These are phyloP conservation scores for Sextonia rubra DNA, from an alignment of 164 flowering plant genomes.

Conservation along the genomic window DNA sequence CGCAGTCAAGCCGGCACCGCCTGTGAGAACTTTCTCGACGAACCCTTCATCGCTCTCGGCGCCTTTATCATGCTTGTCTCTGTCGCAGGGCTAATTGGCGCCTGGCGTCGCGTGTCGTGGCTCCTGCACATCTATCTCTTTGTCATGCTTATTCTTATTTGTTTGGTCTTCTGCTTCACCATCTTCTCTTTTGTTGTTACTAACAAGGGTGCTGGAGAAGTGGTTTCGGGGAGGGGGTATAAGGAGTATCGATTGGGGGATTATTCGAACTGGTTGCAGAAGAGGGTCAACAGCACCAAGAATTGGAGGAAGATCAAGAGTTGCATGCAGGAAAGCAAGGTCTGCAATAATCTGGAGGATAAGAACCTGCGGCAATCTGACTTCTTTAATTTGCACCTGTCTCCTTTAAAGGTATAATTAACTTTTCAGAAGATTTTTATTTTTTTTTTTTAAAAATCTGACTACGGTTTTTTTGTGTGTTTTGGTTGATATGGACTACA, in stretches of 20 bases:
- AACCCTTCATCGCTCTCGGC: conserved; percentile 51
- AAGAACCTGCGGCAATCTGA: conserved; percentile 8
- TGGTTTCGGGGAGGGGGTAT: conserved; percentile 39
- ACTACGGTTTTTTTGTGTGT: not conserved
- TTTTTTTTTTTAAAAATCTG: not conserved
- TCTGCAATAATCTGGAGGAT: conserved; percentile 31
- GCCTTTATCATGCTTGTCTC: conserved; percentile 55
- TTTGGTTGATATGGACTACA: not conserved
- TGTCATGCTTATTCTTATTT: conserved; percentile 62
- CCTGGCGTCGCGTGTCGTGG: conserved; percentile 59
- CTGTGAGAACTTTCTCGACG: conserved; percentile 55
- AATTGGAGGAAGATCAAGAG: conserved; percentile 59
- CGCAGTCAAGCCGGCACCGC: conserved; percentile 38
- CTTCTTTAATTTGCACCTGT: conserved; percentile 34
- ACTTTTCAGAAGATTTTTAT: too few relatives aligned
- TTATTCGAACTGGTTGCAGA: conserved; percentile 67
- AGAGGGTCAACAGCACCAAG: conserved; percentile 33
- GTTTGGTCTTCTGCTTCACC: conserved; percentile 53
- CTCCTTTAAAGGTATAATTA: conserved; percentile 50
- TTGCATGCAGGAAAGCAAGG: conserved; percentile 47
- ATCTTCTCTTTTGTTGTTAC: conserved; percentile 68
- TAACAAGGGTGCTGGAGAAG: conserved; percentile 62
- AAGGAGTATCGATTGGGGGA: conserved; percentile 64
- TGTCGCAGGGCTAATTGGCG: conserved; percentile 59
- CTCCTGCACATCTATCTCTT: conserved; percentile 59